Percentiles rank a stretch among this genome's conserved stretches.
Conservation (phyloP, 176 grass and related monocot species). For the Pontederia crassipes region DNA sequence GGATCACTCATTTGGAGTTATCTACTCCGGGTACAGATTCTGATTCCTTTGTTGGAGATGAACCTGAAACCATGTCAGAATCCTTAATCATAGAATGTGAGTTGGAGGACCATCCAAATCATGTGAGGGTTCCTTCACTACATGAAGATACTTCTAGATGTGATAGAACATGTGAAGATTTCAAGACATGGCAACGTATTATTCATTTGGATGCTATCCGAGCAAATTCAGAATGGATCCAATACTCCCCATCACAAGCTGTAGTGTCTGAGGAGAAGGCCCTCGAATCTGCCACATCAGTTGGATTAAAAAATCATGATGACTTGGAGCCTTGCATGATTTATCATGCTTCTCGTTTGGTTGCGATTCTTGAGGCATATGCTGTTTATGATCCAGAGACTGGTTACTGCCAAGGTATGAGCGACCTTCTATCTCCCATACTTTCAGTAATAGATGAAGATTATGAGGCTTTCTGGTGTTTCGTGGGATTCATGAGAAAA, state of each 20-base stretch:
- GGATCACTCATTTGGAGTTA: background rate
- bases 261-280: constrained; percentile 1
- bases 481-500: constrained; percentile 7
- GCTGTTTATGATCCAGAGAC: constrained; percentile 10
- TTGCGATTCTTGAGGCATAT: constrained; percentile 9
- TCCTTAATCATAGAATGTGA: background rate
- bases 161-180: constrained; percentile 3
- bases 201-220: constrained; percentile 14
- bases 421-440: constrained; percentile 4
- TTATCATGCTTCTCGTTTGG: constrained; percentile 10
- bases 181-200: constrained; percentile 8
- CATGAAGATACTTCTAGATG: background rate
- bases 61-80: background rate
- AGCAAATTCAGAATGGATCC: constrained; percentile 5
- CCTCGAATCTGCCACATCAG: background rate
- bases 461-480: constrained; percentile 14
- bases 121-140: background rate
- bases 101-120: background rate
- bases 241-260: constrained; percentile 4
- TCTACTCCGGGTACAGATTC: background rate
- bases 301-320: constrained; percentile 6
- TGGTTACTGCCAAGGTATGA: constrained; percentile 14
- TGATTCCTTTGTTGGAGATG: constrained; percentile 3
- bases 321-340: constrained; percentile 4
- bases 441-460: constrained; percentile 2